Conservation (phyloP, 2,329 filamentous ascomycete genomes). For the Fusarium transvaalense region DNA sequence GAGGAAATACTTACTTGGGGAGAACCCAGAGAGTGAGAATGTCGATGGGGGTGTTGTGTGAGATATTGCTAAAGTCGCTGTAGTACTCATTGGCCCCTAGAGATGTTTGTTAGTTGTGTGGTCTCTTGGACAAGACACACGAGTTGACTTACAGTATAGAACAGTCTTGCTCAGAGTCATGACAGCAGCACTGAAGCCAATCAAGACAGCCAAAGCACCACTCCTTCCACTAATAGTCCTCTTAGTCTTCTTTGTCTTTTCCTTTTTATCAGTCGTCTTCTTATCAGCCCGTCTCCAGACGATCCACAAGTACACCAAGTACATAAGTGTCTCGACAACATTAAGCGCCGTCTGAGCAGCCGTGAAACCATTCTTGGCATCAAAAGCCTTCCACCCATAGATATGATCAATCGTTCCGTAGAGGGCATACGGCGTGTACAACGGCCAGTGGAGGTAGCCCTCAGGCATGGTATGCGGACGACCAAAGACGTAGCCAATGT, state of each 20-base stretch:
- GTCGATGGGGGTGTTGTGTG: constrained; percentile 62
- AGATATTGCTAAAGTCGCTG: constrained; percentile 68
- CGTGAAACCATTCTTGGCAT: constrained; percentile 79
- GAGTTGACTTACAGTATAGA: constrained; percentile 65
- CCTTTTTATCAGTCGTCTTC: constrained; percentile 30
- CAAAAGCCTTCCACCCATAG: constrained; percentile 81
- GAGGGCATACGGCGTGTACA: constrained; percentile 83
- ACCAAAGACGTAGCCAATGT: constrained; percentile 81
- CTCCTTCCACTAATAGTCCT: constrained; percentile 56
- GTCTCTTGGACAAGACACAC: rapidly evolving
- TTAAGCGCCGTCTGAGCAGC: constrained; percentile 80
- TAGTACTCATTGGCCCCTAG: constrained; percentile 69
- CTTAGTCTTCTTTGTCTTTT: constrained; percentile 43
- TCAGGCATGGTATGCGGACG: constrained; percentile 87
- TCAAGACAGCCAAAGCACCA: constrained; percentile 60
- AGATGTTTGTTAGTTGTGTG: not conserved
- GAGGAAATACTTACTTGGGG: constrained; percentile 62
- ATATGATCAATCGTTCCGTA: constrained; percentile 85
- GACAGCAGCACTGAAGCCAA: constrained; percentile 66
- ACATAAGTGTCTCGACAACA: constrained; percentile 74
- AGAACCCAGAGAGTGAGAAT: constrained; percentile 69
- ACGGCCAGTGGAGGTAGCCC: constrained; percentile 75
- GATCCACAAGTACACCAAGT: constrained; percentile 66
- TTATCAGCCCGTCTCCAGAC: constrained; percentile 49
- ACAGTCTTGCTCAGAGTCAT: constrained; percentile 74